Evolutionary conservation across 2,329 filamentous ascomycete genomes (phyloP).

Genomic region (Neonectria punicea): DNA sequence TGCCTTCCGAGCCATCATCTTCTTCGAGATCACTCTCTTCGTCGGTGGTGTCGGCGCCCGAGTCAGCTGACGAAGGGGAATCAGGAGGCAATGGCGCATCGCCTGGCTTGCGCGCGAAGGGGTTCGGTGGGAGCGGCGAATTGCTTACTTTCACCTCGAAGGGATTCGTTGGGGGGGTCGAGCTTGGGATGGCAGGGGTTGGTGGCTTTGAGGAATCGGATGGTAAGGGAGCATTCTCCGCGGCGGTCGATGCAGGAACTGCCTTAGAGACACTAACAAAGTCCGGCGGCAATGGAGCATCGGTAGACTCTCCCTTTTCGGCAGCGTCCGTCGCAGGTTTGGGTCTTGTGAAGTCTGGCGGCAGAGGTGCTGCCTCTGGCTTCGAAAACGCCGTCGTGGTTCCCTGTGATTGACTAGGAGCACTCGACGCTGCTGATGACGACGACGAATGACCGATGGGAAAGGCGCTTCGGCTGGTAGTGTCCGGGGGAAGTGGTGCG

Average conservation of each 20-base stretch:
- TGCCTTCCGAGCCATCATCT: constrained; percentile 64
- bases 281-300: constrained; percentile 48
- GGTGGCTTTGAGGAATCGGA: constrained; percentile 43
- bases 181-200: constrained; percentile 38
- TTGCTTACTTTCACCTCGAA: constrained; percentile 46
- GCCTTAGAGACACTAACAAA: constrained; percentile 45
- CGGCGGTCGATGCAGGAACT: constrained; percentile 21
- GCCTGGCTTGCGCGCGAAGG: constrained; percentile 44
- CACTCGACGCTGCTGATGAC: constrained; percentile 59
- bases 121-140: constrained; percentile 57
- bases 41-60: constrained; percentile 50
- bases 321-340: constrained; percentile 11
- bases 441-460: constrained; percentile 62
- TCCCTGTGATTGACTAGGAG: constrained; percentile 44
- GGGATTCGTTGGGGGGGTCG: constrained; percentile 57
- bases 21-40: constrained; percentile 55
- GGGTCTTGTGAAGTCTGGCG: constrained; percentile 51
- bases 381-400: constrained; percentile 43
- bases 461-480: constrained; percentile 64
- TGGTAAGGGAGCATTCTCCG: constrained; percentile 46
- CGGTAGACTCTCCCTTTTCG: neutral
- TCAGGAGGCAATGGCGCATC: constrained; percentile 56
- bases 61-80: constrained; percentile 44
- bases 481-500: constrained; percentile 64
- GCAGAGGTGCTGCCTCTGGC: constrained; percentile 53